Evolutionary conservation across 371 early-diverging fungal genomes (phyloP).

Genomic region (Mucor lusitanicus): DNA sequence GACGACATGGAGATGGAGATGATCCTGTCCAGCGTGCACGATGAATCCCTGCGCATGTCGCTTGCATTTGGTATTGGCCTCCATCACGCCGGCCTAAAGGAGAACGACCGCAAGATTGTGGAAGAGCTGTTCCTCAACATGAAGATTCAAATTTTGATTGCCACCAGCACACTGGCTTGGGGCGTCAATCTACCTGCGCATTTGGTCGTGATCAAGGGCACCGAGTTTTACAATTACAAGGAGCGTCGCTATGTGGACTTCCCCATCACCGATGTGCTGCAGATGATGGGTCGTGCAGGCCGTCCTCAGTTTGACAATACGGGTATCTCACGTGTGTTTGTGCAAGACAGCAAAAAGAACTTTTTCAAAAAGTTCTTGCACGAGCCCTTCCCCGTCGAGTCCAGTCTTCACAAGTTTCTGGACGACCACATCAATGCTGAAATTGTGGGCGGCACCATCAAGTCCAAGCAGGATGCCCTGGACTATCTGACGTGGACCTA

Average conservation of each 20-base stretch:
- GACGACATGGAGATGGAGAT: conserved; percentile 79
- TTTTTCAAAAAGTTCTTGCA: conserved; percentile 97
- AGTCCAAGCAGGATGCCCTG: conserved; percentile 87
- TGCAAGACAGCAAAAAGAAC: conserved; percentile 89
- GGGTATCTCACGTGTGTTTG: conserved; percentile 87
- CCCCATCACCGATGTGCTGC: conserved; percentile 94
- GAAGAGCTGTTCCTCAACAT: conserved; percentile 92
- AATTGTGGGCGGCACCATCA: conserved; percentile 84
- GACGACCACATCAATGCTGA: conserved; percentile 94
- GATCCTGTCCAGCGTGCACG: conserved; percentile 69
- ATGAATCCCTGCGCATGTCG: conserved; percentile 75
- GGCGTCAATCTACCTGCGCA: conserved; percentile 99
- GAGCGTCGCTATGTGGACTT: conserved; percentile 88
- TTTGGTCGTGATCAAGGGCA: conserved; percentile 98
- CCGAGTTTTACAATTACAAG: conserved; percentile 95
- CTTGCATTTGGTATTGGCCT: conserved; percentile 97
- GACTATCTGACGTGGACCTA: conserved; percentile 96
- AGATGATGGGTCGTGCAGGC: conserved; percentile 99
- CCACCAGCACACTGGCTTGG: conserved; percentile 99
- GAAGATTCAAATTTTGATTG: conserved; percentile 95
- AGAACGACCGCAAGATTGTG: conserved; percentile 85
- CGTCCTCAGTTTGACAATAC: conserved; percentile 96
- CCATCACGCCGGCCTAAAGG: conserved; percentile 97
- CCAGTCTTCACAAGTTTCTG: conserved; percentile 72
- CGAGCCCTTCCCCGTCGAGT: conserved; percentile 91